Evolutionary conservation across 176 grass and related monocot genomes (phyloP).

Genomic region (Elymus sibiricus): DNA sequence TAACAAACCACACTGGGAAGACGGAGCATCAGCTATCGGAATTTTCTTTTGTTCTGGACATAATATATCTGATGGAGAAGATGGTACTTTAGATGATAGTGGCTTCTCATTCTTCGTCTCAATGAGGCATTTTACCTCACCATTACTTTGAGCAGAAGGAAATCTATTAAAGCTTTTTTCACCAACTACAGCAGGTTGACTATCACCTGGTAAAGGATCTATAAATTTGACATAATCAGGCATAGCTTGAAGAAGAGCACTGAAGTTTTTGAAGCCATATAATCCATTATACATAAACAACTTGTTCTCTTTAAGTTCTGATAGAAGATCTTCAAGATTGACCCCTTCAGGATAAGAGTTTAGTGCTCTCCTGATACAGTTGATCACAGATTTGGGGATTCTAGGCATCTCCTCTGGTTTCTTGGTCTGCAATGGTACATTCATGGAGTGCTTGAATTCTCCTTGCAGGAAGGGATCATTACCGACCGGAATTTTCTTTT

Average conservation of each 20-base stretch:
- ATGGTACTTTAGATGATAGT: constrained; percentile 13
- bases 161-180: neutral
- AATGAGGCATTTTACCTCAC: constrained; percentile 3
- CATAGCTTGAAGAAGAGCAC: constrained; percentile 48
- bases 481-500: constrained; percentile 5
- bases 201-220: constrained; percentile 11
- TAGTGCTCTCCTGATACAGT: constrained; percentile 33
- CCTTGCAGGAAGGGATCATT: constrained; percentile 47
- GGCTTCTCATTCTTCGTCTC: constrained; percentile 2
- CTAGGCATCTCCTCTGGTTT: neutral
- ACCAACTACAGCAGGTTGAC: constrained; percentile 30
- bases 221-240: constrained; percentile 41
- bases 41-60: constrained; percentile 9
- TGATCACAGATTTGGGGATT: constrained; percentile 46
- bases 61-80: constrained; percentile 34
- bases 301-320: constrained; percentile 32
- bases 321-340: constrained; percentile 20
- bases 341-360: constrained; percentile 57
- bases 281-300: constrained; percentile 42
- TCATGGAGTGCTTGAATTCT: constrained; percentile 37
- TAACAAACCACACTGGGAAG: neutral
- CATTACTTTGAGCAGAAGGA: constrained; percentile 25
- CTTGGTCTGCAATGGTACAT: neutral
- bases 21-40: neutral
- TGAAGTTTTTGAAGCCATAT: constrained; percentile 63